phyloP scores from a whole-genome alignment of 1,139 yeast species.

The Blastobotrys indianensis region DNA sequence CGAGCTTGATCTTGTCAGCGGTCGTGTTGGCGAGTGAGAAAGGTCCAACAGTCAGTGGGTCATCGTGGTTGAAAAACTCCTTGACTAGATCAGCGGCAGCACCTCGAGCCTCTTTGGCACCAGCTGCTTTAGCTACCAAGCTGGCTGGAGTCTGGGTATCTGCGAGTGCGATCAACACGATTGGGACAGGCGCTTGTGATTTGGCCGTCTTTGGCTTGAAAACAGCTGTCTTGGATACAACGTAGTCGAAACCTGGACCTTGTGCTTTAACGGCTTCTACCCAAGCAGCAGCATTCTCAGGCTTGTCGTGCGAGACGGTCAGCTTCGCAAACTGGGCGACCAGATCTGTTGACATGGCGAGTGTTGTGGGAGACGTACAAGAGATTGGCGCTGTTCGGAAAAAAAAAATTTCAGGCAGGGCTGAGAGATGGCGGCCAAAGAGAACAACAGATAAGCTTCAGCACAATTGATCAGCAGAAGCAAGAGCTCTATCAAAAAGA shows the following conservation, averaged over 20 bases:
- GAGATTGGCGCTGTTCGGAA: slow-evolving; percentile 3
- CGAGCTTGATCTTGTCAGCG: slow-evolving; percentile 49
- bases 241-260: slow-evolving; percentile 17
- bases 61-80: slow-evolving; percentile 54
- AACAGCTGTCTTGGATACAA: slow-evolving; percentile 61
- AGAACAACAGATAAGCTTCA: too few relatives aligned
- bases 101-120: slow-evolving; percentile 78
- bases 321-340: slow-evolving; percentile 21
- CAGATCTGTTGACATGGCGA: slow-evolving; percentile 8
- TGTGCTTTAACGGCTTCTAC: slow-evolving; percentile 19
- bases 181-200: slow-evolving; percentile 73
- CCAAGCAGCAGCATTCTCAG: slow-evolving; percentile 28
- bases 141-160: slow-evolving; percentile 62
- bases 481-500: too few relatives aligned
- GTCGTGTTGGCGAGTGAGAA: slow-evolving; percentile 13
- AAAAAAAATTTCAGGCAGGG: slow-evolving; percentile 8
- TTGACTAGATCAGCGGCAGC: slow-evolving; percentile 76
- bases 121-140: slow-evolving; percentile 59
- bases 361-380: not conserved
- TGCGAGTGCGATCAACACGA: slow-evolving; percentile 71
- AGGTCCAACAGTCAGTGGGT: slow-evolving; percentile 7
- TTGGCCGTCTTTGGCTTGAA: slow-evolving; percentile 92
- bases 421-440: not conserved
- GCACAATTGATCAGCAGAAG: too few relatives aligned
- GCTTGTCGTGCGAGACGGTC: slow-evolving; percentile 25